These are phyloP conservation scores for Saturnispora dispora DNA, from an alignment of 805 yeast species.

Conservation along the genomic window DNA sequence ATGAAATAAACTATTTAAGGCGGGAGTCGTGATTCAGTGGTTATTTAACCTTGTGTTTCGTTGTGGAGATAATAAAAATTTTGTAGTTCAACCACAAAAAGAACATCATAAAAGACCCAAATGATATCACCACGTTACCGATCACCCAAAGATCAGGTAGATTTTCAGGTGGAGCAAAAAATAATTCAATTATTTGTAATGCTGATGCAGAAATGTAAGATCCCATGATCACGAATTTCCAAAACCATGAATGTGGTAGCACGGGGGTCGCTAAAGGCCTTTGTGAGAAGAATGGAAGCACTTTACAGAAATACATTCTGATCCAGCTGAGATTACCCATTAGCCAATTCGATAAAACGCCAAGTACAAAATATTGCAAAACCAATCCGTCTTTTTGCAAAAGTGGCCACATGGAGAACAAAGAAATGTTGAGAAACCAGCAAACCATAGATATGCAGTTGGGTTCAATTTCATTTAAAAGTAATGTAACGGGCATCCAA, in stretches of 20 bases:
- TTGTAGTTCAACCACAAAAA: constrained; percentile 78
- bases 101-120: constrained; percentile 62
- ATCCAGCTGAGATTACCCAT: constrained; percentile 54
- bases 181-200: constrained; percentile 47
- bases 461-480: constrained; percentile 47
- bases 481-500: constrained; percentile 68
- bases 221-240: constrained; percentile 41
- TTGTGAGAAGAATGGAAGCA: constrained; percentile 18
- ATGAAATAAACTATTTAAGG: too few relatives aligned
- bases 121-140: constrained; percentile 62
- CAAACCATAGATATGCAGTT: constrained; percentile 62
- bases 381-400: constrained; percentile 63
- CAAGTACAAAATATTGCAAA: constrained; percentile 60
- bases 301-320: constrained; percentile 30
- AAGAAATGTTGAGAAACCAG: constrained; percentile 81
- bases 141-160: constrained; percentile 87
- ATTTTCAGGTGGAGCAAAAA: constrained; percentile 41
- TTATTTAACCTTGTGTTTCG: background rate
- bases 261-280: constrained; percentile 27
- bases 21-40: too few relatives aligned
- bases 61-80: constrained; percentile 23
- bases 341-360: constrained; percentile 68
- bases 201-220: constrained; percentile 44
- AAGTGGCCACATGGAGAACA: constrained; percentile 84
- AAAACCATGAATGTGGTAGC: constrained; percentile 41